These are phyloP conservation scores for Yamadazyma takamatsuzukensis DNA, from an alignment of 805 yeast species.

Conservation along the genomic window DNA sequence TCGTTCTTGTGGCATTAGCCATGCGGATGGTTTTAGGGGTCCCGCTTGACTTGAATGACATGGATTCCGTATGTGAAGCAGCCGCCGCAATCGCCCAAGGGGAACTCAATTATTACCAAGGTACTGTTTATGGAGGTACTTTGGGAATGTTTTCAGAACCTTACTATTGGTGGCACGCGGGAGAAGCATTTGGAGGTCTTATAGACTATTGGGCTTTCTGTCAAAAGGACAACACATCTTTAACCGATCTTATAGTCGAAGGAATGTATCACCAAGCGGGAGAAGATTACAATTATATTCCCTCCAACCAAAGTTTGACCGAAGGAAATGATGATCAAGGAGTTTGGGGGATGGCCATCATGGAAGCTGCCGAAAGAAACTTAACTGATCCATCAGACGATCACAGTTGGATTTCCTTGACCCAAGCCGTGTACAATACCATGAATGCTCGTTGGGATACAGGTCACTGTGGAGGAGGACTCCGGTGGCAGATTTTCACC, in stretches of 20 bases:
- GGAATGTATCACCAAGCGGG: conserved; percentile 46
- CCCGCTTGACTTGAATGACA: conserved; percentile 35
- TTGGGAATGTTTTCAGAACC: conserved; percentile 45
- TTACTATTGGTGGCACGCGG: conserved; percentile 54
- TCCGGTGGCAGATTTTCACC: conserved; percentile 93
- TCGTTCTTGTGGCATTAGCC: too few relatives aligned
- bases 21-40: conserved; percentile 23
- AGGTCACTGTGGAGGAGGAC: conserved; percentile 74
- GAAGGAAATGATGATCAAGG: conserved; percentile 54
- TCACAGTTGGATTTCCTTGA: conserved; percentile 78
- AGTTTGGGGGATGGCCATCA: conserved; percentile 47
- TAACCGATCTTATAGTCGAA: conserved; percentile 24
- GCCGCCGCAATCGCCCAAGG: conserved; percentile 34
- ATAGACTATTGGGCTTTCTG: conserved; percentile 39
- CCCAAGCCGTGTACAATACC: conserved; percentile 87
- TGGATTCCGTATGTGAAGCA: conserved; percentile 40
- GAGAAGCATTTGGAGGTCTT: conserved; percentile 49
- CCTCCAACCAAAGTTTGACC: conserved; percentile 43
- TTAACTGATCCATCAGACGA: conserved; percentile 49
- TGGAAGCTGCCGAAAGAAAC: conserved; percentile 46
- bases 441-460: conserved; percentile 89
- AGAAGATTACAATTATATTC: conserved; percentile 37
- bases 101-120: conserved; percentile 44
- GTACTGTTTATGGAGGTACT: conserved; percentile 38
- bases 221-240: conserved; percentile 29